Base-by-base conservation (phyloP, 179 eudicot genomes). In the Corrigiola litoralis region DNA sequence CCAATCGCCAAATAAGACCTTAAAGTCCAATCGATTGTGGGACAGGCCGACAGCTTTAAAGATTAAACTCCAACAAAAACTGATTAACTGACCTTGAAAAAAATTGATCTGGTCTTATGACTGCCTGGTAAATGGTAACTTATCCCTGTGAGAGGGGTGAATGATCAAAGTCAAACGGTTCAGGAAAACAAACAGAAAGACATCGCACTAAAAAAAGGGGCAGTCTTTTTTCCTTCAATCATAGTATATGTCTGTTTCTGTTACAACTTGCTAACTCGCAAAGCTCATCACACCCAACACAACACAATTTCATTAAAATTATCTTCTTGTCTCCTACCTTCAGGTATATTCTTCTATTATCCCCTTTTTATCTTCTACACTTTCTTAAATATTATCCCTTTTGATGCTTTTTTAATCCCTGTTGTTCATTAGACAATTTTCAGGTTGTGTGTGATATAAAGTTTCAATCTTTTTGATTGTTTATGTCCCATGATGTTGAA, bases 201-300 rank as follows among this genome's bases (percentile, higher is more conserved):
- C 32, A 20, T 5, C 28, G 6, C 29, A 48, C n/a, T n/a, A 48
- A 48, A 20, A 21, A 21, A 50, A 48, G 18, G 56, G 27, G 75
- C 21, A 36, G 38, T 50, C 32, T 4, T 4, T 4, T 4, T 8
- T 34, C 24, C 28, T 46, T 70, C 64, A 63, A 71, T 55, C 62
- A 63, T 71, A n/a, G n/a, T n/a, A n/a, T n/a, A 58, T 37, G 42
- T 56, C 13, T 62, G 34, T 4, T 58, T 49, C 34, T 71, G 58
- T 9, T 49, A 40, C 58, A 57, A 71, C 32, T 58, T 71, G 59
- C 45, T 55, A 48, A 52, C 33, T 47, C 44, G 46, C 56, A 53
- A 66, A n/a, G 66, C 67, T 72, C 67, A 52, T 67, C 62, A 16
- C n/a, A 50, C 31, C 59, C n/a, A n/a, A n/a, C n/a, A n/a, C n/a